Evolutionary conservation across 2,329 filamentous ascomycete species (phyloP), one percentile per base, ranked within the genome.

Genomic region (Pochonia chlamydosporia): DNA sequence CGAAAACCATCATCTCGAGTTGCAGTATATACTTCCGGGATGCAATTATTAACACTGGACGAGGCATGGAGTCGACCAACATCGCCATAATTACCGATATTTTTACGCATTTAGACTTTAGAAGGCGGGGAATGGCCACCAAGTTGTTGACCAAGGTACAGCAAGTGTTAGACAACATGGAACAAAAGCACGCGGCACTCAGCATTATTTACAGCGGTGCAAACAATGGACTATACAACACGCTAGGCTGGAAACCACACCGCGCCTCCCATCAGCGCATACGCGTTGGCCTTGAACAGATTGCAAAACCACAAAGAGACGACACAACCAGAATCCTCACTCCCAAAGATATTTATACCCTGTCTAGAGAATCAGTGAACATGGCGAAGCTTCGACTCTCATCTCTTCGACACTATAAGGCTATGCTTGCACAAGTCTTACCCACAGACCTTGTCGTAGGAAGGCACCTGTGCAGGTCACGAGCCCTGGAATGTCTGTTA

Each of bases 171-270:
- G 65, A 70, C 47, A 14, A 43, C 30, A 37, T 49, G n/a, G 28
- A 25, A 10, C 42, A 41, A 16, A 21, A 13, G 20, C 55, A 59
- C n/a, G 55, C 60, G 47, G 60, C 59, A 31, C 65, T 60, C 51
- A 68, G 64, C 40, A 56, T 63, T 10, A 50, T 70, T 24, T 68
- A 64, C 55, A 67, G 63, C 52, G 63, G 63, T 42, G 54, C 59
- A 26, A 57, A 62, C 28, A 54, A 58, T n/a, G 50, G 54, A 4
- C 62, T 66, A 51, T 69, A 65, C 46, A 49, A 58, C 28, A 52
- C 52, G 14, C 52, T 69, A 7, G 67, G 67, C 28, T 71, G 61
- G 67, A 48, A 53, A 18, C 56, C 61, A 3, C 59, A 61, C 42
- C 54, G 59, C 5, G 63, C 61, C 1, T 54, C 54, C 2, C 61